Evolutionary conservation across 2,329 filamentous ascomycete species (phyloP), one percentile per base, ranked within the genome.

Genomic region (Cladosporium cucumerinum): DNA sequence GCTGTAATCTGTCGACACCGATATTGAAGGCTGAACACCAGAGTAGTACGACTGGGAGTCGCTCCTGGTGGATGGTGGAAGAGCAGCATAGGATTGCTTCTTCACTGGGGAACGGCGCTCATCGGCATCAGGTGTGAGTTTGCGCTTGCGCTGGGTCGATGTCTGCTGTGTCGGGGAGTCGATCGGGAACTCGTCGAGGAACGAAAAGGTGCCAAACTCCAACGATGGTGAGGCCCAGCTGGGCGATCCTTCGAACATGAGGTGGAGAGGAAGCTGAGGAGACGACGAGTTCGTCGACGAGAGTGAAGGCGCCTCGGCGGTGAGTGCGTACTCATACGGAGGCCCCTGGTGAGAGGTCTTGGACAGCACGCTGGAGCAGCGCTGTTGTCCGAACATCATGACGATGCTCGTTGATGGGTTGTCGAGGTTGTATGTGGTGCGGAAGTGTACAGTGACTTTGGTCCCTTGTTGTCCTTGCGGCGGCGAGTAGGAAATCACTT

Each of bases 301-400:
- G 69, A 87, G 86, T 2, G 83, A 84, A 55, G 93, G 93, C 34
- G 89, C 90, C 64, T 92, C 87, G 48, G 87, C 86, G 54, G 85
- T 86, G 70, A 96, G 82, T 32, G 85, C 84, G 77, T 95, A 96
- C 67, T 88, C 85, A 75, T 86, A 91, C 63, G 79, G 81, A 23
- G 86, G 85, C 69, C 85, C 78, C 82, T 74, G 80, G 79, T 80
- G 79, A 82, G 74, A 63, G 4, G 71, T 71, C 74, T 89, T 88
- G 54, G 86, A 83, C 26, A 93, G 82, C 64, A 88, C 84, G 65
- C 88, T 88, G 63, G 86, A 82, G 76, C 88, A 89, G 76, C 88
- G 88, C 72, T 90, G 86, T n/a, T 85, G 83, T n/a, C 92, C 92
- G 77, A 97, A 96, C 55, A 88, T 85, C 63, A 97, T 78, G 72